Evolutionary conservation across 1,139 yeast species (phyloP).

Genomic region (Yamadazyma friedrichii): DNA sequence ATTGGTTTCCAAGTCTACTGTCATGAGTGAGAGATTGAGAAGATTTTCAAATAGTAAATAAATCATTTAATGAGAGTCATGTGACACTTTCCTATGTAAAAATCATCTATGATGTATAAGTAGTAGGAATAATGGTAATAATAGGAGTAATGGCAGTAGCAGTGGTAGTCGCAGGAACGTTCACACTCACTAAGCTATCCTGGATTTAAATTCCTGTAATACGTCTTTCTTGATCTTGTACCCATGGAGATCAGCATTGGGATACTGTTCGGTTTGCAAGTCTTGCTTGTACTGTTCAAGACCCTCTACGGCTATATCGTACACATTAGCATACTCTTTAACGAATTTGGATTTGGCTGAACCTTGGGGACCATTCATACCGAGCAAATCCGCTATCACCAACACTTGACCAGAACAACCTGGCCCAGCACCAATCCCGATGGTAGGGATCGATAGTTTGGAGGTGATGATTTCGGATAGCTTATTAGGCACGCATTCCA

Average conservation of each 20-base stretch:
- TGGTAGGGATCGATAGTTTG: constrained; percentile 68
- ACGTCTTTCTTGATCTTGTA: constrained; percentile 71
- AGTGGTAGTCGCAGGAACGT: neutral
- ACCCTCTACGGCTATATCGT: constrained; percentile 50
- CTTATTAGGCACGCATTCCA: constrained; percentile 84
- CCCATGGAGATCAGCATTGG: constrained; percentile 60
- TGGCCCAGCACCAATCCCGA: constrained; percentile 95
- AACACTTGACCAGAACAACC: constrained; percentile 85
- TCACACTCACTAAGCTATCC: neutral
- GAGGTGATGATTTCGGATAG: constrained; percentile 68
- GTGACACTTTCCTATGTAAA: too few species aligned
- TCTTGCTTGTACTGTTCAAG: constrained; percentile 57
- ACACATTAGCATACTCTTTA: constrained; percentile 60
- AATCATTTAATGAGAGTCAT: too few species aligned
- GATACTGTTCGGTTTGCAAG: constrained; percentile 56
- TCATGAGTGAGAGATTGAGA: constrained; percentile 19
- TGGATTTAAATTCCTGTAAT: constrained; percentile 44
- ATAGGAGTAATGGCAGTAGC: too few species aligned
- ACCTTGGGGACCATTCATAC: constrained; percentile 60
- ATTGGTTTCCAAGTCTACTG: constrained; percentile 31
- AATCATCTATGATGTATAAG: too few species aligned
- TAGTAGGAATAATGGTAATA: too few species aligned
- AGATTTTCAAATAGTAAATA: neutral
- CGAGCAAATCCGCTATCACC: constrained; percentile 82
- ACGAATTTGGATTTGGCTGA: constrained; percentile 66